Conservation (phyloP, 2,329 filamentous ascomycete genomes). For the Thielaviopsis euricoi region DNA sequence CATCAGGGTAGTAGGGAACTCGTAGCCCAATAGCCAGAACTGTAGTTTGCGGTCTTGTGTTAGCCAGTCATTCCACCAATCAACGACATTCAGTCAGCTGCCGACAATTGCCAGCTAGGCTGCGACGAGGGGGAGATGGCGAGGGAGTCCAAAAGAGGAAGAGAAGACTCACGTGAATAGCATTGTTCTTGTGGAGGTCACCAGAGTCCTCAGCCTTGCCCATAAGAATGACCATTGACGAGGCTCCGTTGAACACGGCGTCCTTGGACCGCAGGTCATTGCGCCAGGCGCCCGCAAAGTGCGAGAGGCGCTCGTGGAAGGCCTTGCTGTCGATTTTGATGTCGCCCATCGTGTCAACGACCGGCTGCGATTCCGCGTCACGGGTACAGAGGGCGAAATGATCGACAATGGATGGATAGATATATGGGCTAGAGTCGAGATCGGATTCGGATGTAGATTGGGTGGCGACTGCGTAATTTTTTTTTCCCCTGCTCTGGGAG, state of each 20-base stretch:
- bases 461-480: neutral
- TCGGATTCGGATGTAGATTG: neutral
- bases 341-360: slow-evolving; percentile 43
- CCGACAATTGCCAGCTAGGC: neutral
- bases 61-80: neutral
- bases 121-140: neutral
- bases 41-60: slow-evolving; percentile 22
- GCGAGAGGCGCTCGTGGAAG: slow-evolving; percentile 85
- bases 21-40: slow-evolving; percentile 98
- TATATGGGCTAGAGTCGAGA: neutral
- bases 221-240: slow-evolving; percentile 78
- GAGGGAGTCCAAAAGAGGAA: too few species aligned
- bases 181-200: slow-evolving; percentile 88
- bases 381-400: neutral
- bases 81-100: neutral
- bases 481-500: neutral
- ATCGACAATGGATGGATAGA: neutral
- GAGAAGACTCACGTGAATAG: slow-evolving; percentile 59
- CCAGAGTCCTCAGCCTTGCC: slow-evolving; percentile 84
- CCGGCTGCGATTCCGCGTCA: slow-evolving; percentile 4
- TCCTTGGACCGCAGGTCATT: slow-evolving; percentile 82
- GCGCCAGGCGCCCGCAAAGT: slow-evolving; percentile 86
- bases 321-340: slow-evolving; percentile 89
- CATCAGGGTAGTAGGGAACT: slow-evolving; percentile 92
- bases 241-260: slow-evolving; percentile 67